Base-by-base conservation (phyloP, 106 monocot genomes). In the Vanilla planifolia region DNA sequence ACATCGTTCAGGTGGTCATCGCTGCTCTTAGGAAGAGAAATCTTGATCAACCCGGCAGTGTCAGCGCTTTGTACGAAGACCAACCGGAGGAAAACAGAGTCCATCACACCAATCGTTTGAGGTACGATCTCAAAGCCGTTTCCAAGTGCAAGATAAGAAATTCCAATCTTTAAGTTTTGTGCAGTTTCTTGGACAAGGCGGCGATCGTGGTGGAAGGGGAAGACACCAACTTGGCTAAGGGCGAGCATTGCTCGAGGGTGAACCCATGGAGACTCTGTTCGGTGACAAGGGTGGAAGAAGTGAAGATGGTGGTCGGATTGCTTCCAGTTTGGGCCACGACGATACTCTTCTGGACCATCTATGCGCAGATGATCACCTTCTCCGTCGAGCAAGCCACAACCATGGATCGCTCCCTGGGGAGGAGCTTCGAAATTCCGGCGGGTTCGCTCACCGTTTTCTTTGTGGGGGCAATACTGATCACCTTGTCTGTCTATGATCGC, bases 281-380 rank as follows among this genome's bases (percentile, higher is more conserved):
- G 14, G 79, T 91, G 59, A 85, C 82, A 21, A 56, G 67, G 40
- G 37, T 91, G 10, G 90, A 91, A 74, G 85, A 91, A 71, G 90
- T 91, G 61, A 91, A 91, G 73, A 90, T 90, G 90, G 66, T 90
- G 85, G 67, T 82, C 37, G 66, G 90, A 41, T 51, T 90, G 40
- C 75, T 91, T 6, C 90, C 90, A 2, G 75, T 91, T 22, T 91
- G 90, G 90, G 85, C 82, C 1, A 91, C 90, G 13, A 91, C 90
- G 4, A 85, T 91, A 45, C 36, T 91, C 48, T 91, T 91, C 71
- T 91, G 90, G 90, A 91, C 90, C 6, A 72, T 73, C 28, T 91
- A 91, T 23, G 90, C 90, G 6, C 90, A 91, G 71, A 79, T 91
- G 90, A 91, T 85, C 51, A 91, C 90, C 3, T 91, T 91, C 79